Base-by-base conservation (phyloP, 805 yeast species). In the Kluyveromyces aestuarii region DNA sequence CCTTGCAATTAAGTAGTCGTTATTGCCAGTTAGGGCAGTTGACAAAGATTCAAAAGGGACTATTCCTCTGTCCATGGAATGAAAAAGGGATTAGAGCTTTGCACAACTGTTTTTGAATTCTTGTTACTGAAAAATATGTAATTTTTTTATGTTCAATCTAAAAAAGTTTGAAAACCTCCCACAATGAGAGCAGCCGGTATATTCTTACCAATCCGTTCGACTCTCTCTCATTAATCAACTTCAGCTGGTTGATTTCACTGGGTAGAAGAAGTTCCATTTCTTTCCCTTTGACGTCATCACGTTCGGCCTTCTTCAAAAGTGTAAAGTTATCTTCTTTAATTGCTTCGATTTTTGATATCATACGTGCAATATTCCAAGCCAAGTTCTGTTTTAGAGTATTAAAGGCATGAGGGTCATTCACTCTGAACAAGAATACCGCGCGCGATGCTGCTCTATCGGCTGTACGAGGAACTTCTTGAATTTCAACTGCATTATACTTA, bases 401-500 rank as follows among this genome's bases (percentile, higher is more conserved):
- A 51, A 74, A 74, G 2, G 80, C 75, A 50, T 75, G 75, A 16
- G 59, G 64, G n/a, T 79, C 75, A 36, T 79, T 80, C 55, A 80
- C 84, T 59, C 88, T 76, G 73, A 88, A 93, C 35, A 90, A 74
- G 62, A 80, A 93, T 27, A 86, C 84, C 1, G 97, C 84, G 55
- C 96, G 80, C 39, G 87, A 81, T 0, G 97, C 96, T 2, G 95
- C 90, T 55, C 98, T 76, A 63, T 93, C 98, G 21, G 81, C 82
- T 8, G 96, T 84, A 58, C 91, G 79, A 11, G 98, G 97, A 27
- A 93, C 84, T 68, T 93, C 99, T 67, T 91, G 98, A 37, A 90
- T 75, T 61, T 91, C 96, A 17, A 90, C 70, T 17, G 86, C 76
- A 52, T 90, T 88, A 54, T 80, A 74, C 47, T 76, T 77, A 27